Evolutionary conservation across 139 green algal genomes (phyloP).

Genomic region (Yamagishiella unicocca): DNA sequence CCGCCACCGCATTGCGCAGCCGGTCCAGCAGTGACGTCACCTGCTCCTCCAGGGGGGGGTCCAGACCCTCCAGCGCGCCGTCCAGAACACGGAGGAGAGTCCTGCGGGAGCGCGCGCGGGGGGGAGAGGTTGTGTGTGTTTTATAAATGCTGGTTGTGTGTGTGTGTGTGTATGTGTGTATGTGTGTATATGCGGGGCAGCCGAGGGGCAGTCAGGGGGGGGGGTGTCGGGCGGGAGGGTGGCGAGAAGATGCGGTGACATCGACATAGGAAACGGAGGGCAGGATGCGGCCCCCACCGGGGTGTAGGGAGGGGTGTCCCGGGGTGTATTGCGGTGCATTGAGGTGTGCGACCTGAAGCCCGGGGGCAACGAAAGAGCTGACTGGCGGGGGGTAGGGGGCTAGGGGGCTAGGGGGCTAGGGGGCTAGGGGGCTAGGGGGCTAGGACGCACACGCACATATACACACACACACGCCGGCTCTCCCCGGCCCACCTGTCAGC

Average conservation of each 20-base stretch:
- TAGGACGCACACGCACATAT: too few species aligned
- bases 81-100: constrained; percentile 38
- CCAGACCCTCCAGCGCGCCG: constrained; percentile 32
- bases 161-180: too few species aligned
- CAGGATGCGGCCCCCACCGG: too few species aligned
- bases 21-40: neutral
- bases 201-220: neutral
- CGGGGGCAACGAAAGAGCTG: too few species aligned
- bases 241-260: too few species aligned
- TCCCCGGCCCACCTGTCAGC: neutral
- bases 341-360: neutral
- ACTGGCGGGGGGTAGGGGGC: too few species aligned
- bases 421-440: too few species aligned
- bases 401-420: too few species aligned
- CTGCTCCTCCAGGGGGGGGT: constrained; percentile 40
- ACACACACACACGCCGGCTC: neutral
- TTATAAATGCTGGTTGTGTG: too few species aligned
- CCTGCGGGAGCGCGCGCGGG: neutral
- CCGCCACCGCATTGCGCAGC: neutral
- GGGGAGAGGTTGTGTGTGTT: too few species aligned
- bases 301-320: too few species aligned
- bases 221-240: neutral
- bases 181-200: too few species aligned
- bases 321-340: neutral
- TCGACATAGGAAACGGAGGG: neutral